phyloP scores from a whole-genome alignment of 257 asterid species.

The Mentha longifolia region DNA sequence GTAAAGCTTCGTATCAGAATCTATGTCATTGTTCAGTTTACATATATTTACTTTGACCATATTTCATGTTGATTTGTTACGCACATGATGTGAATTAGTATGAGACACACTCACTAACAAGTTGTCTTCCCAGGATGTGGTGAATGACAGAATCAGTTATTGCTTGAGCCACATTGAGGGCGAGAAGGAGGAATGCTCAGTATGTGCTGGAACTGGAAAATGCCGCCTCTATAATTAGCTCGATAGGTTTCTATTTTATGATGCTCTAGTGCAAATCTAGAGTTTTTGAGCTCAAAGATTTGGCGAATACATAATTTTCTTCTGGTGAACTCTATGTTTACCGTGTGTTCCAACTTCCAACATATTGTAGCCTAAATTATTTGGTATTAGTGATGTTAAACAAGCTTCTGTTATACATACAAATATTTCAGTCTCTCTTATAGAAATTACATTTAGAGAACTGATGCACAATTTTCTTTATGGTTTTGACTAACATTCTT shows the following conservation, averaged over 20 bases:
- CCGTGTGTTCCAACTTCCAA: slow-evolving; percentile 17
- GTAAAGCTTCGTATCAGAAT: background rate
- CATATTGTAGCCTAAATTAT: background rate
- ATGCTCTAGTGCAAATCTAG: background rate
- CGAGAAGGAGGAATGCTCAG: slow-evolving; percentile 81
- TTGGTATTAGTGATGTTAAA: background rate
- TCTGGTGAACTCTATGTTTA: background rate
- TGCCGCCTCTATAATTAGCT: slow-evolving; percentile 57
- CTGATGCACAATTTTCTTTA: slow-evolving; percentile 11
- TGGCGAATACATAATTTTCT: background rate
- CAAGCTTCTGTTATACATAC: slow-evolving; percentile 20
- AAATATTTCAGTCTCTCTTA: background rate
- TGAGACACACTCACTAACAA: background rate
- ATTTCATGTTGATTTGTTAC: background rate
- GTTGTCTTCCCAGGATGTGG: slow-evolving; percentile 69
- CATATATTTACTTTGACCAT: background rate
- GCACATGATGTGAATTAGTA: background rate
- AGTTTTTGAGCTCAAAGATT: slow-evolving; percentile 19
- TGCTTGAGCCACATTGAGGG: slow-evolving; percentile 91
- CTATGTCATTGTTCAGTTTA: background rate
- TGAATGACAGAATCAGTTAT: slow-evolving; percentile 79
- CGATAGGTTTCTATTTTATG: background rate
- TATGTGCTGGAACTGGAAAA: slow-evolving; percentile 91
- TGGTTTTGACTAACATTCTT: background rate
- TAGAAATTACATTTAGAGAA: slow-evolving; percentile 8